phyloP scores from a whole-genome alignment of 805 yeast genomes.

The Suhomyces kilbournensis region DNA sequence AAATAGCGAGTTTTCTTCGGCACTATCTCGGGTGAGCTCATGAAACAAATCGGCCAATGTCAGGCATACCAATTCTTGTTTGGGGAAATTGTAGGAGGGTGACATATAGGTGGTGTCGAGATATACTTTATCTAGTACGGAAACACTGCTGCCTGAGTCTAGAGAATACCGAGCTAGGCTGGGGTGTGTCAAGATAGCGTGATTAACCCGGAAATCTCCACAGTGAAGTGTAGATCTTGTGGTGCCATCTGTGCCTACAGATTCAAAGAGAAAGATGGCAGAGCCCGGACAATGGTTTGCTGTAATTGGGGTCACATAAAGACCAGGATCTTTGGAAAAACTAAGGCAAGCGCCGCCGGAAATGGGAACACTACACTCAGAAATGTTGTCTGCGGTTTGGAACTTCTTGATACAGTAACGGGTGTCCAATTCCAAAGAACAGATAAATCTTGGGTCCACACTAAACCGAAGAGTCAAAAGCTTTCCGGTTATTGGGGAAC shows the following conservation, averaged over 20 bases:
- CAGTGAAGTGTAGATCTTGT: conserved; percentile 62
- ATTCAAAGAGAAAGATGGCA: conserved; percentile 69
- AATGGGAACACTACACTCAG: neutral
- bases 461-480: conserved; percentile 55
- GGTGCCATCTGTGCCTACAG: conserved; percentile 22
- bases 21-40: conserved; percentile 25
- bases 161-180: conserved; percentile 19
- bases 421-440: conserved; percentile 38
- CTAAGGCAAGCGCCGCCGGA: conserved; percentile 17
- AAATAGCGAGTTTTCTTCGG: conserved; percentile 16
- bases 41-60: conserved; percentile 54
- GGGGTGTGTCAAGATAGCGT: conserved; percentile 45
- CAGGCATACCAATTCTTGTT: conserved; percentile 65
- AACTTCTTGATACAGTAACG: conserved; percentile 28
- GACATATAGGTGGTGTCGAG: conserved; percentile 89
- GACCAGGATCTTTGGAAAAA: conserved; percentile 22
- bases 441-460: conserved; percentile 48
- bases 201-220: conserved; percentile 85
- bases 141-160: neutral
- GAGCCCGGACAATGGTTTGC: conserved; percentile 99
- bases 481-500: conserved; percentile 66
- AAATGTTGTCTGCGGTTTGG: neutral
- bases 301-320: conserved; percentile 60
- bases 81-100: conserved; percentile 73
- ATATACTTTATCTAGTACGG: conserved; percentile 58